phyloP scores from a whole-genome alignment of 2,329 filamentous ascomycete genomes.

The Fusarium sp. region DNA sequence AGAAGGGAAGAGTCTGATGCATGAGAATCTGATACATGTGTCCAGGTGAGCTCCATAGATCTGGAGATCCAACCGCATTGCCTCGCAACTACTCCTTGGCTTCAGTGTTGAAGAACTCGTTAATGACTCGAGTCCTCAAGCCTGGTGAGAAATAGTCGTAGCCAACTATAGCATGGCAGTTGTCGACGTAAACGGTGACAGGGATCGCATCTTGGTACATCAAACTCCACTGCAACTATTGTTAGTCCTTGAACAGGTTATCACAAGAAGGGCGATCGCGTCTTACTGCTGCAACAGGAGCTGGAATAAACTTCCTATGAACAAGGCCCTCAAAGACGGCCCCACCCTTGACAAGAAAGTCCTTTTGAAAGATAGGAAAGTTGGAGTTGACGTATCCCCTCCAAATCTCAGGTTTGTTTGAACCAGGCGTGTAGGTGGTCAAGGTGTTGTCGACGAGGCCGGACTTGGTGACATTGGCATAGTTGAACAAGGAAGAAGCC shows the following conservation, averaged over 20 bases:
- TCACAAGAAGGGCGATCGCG: background rate
- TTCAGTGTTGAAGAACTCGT: conserved; percentile 47
- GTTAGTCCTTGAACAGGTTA: background rate
- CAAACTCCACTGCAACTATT: conserved; percentile 48
- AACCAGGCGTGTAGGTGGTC: conserved; percentile 40
- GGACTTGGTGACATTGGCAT: conserved; percentile 48
- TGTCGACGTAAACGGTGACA: conserved; percentile 50
- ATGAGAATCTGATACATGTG: background rate
- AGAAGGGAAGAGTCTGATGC: too few relatives aligned
- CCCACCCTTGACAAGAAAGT: conserved; percentile 42
- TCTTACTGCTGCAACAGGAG: conserved; percentile 43
- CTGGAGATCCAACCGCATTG: background rate
- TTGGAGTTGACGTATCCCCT: conserved; percentile 52
- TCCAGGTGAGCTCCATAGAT: background rate
- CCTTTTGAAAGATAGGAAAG: conserved; percentile 49
- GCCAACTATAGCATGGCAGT: conserved; percentile 49
- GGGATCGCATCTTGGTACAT: conserved; percentile 51
- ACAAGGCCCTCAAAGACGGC: conserved; percentile 44
- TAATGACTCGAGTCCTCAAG: conserved; percentile 45
- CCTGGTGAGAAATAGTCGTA: conserved; percentile 51
- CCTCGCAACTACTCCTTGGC: background rate
- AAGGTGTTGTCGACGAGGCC: conserved; percentile 52
- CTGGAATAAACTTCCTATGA: conserved; percentile 24
- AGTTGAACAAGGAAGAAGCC: conserved; percentile 50
- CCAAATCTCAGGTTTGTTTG: conserved; percentile 40